Percentiles rank a stretch among this genome's conserved stretches.
phyloP scores from a whole-genome alignment of 805 yeast genomes.

The Metschnikowia similis region DNA sequence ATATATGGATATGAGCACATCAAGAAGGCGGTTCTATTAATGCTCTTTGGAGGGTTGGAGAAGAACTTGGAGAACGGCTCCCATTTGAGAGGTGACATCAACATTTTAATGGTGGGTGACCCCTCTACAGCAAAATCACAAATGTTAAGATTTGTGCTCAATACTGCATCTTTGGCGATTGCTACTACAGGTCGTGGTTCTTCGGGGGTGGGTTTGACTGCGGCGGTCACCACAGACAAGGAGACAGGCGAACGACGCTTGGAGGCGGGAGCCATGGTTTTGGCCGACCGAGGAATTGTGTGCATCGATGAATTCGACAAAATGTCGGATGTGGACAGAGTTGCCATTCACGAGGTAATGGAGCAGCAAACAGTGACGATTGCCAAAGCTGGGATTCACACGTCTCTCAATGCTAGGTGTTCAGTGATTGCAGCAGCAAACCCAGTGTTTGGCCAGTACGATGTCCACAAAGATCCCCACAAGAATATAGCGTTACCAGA shows the following conservation, averaged over 20 bases:
- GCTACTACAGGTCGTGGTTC: slow-evolving; percentile 99
- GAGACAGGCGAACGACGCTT: slow-evolving; percentile 95
- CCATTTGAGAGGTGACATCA: slow-evolving; percentile 96
- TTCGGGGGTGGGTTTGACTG: slow-evolving; percentile 99
- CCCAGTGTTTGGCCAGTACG: slow-evolving; percentile 96
- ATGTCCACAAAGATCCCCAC: slow-evolving; percentile 92
- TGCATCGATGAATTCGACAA: slow-evolving; percentile 99
- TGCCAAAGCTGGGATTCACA: slow-evolving; percentile 97
- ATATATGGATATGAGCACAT: slow-evolving; percentile 91
- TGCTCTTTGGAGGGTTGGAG: slow-evolving; percentile 92
- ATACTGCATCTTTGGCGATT: slow-evolving; percentile 91
- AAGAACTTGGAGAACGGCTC: slow-evolving; percentile 93
- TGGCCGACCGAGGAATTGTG: slow-evolving; percentile 95
- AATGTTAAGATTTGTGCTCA: slow-evolving; percentile 86
- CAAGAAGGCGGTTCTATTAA: slow-evolving; percentile 83
- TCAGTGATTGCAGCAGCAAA: slow-evolving; percentile 97
- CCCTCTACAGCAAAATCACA: slow-evolving; percentile 98
- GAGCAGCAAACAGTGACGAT: slow-evolving; percentile 98
- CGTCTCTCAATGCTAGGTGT: slow-evolving; percentile 93
- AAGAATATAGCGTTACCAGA: slow-evolving; percentile 96
- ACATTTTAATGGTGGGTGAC: slow-evolving; percentile 94
- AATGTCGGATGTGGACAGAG: slow-evolving; percentile 95
- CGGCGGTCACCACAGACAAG: slow-evolving; percentile 93
- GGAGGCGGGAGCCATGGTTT: slow-evolving; percentile 99
- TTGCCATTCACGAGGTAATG: slow-evolving; percentile 99